Evolutionary conservation across 139 green algal species (phyloP), one percentile per base, ranked within the genome.

Genomic region (Chlorella sorokiniana): DNA sequence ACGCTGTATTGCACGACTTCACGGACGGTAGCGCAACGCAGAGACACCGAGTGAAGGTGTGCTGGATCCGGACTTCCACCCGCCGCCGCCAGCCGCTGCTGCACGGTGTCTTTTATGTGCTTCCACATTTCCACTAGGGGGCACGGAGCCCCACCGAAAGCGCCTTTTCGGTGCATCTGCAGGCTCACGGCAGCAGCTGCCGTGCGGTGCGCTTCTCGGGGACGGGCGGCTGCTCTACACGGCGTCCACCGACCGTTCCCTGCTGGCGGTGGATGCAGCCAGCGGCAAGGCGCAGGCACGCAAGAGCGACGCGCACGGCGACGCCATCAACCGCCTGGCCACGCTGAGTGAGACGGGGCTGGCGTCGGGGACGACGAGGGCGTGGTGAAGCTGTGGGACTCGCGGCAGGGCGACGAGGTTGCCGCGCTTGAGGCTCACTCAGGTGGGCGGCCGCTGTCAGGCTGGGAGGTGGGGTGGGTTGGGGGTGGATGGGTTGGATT

Each of bases 321-420:
- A 68, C 9, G 82, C 78, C 41, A 86, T 97, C 69, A 94, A 90
- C 63, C 81, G 88, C 29, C 72, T 98, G 37, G 70, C 81, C 25
- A 27, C 42, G 0, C 18, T 94, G 23, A 44, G 69, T 14, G 65
- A 77, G 18, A 83, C 48, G 11, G 16, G 88, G 22, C 69, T 68
- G 11, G 85, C 85, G 33, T 81, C 76, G 54, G 14, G 84, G 72
- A 79, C 33, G 93, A 98, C 69, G 87, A 92, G 7, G 95, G 95
- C 2, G 64, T 71, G 8, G 56, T 98, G 9, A 89, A 90, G 81
- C 63, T 97, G 23, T 98, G 94, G 94, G 95, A 98, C 79, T 69
- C 85, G 6, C 85, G 95, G 23, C 82, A 90, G 51, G 14, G 52
- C 31, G 65, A 85, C 11, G 83, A 68, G 29, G 82, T 68, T 35